Base-by-base conservation (phyloP, 768 basidiomycete species). In the Phlegmacium glaucopus region DNA sequence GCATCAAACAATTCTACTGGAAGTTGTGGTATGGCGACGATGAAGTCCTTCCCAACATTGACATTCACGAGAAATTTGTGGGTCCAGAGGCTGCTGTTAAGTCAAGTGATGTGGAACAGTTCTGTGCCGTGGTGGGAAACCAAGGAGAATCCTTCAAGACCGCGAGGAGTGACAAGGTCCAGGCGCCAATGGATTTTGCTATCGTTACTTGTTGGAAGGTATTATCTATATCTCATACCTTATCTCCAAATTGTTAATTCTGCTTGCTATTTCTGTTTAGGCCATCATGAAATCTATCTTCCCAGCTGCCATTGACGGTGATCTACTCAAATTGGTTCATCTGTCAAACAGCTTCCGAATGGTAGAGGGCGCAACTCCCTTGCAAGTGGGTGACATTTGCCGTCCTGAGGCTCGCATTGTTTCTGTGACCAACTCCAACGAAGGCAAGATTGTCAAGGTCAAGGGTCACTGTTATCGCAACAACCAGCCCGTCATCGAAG, bases 271-370 rank as follows among this genome's bases (percentile, higher is more conserved):
- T 35, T 28, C 44, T 34, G 49, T 50, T 0, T 55, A 95, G 93
- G 90, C 94, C n/a, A 98, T 99, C 69, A 99, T 98, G 88, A 92
- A 90, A 65, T 84, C 94, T 1, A 95, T 98, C 68, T 99, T 99
- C 83, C 96, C 96, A 6, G 63, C 76, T 10, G 68, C 81, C 9
- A 91, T 99, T 61, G 90, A 98, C 53, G 96, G 95, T 1, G 95
- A 99, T 65, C 71, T 98, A 12, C 75, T 98, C 57, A 94, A 93
- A 67, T 85, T 98, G 28, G 95, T 98, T 39, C 96, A 99, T 62
- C 80, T 99, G 12, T 94, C 94, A 7, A 99, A 99, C 63, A 94
- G 93, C 37, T 99, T 99, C 85, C 84, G 83, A 45, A 80, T 94
- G 64, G 71, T 95, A 52, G 78, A 88, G 18, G 91, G 87, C 39